Base-by-base conservation (phyloP, 257 asterid species). In the Fraxinus americana region DNA sequence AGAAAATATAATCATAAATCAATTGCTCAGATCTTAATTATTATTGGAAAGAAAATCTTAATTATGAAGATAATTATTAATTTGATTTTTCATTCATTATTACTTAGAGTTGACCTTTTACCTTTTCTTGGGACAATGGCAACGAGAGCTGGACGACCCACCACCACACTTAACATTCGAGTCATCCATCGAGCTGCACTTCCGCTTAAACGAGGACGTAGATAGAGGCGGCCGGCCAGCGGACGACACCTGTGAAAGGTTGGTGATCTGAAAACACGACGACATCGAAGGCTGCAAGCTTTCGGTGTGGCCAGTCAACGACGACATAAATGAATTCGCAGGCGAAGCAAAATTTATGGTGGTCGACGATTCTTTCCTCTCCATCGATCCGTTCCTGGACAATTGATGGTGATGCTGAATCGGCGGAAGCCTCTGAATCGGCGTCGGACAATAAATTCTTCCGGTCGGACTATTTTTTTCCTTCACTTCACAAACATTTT, bases 71-170 rank as follows among this genome's bases (percentile, higher is more conserved):
- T 61, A 16, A 2, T 41, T 73, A 63, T 43, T 59, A 4, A 2
- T 0, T 57, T 36, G 69, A 70, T 73, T 54, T 35, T 27, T 52
- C 8, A 35, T 6, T 75, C 65, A 71, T 34, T 3, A 6, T 50
- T 38, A 38, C 11, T 38, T 19, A 29, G 32, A 34, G 86, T 84
- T 81, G 85, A 81, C 84, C 75, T 80, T 38, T 27, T 71, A 91
- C 98, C 98, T 89, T 87, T 91, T 93, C 92, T 93, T 93, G 16
- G 97, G 93, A 61, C 98, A 93, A 84, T 93, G 98, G 91, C 98
- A 93, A 27, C 94, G 94, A 12, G 88, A 81, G 17, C 83, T 73
- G 1, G 90, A 78, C 27, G 91, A 87, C 38, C 80, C 91, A 13
- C 89, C 77, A 82, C 91, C 85, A 81, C 92, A 88, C 86, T 88